These are phyloP conservation scores for Lunasporangiospora selenospora DNA, from an alignment of 192 early-diverging fungal genomes.

Conservation along the genomic window DNA sequence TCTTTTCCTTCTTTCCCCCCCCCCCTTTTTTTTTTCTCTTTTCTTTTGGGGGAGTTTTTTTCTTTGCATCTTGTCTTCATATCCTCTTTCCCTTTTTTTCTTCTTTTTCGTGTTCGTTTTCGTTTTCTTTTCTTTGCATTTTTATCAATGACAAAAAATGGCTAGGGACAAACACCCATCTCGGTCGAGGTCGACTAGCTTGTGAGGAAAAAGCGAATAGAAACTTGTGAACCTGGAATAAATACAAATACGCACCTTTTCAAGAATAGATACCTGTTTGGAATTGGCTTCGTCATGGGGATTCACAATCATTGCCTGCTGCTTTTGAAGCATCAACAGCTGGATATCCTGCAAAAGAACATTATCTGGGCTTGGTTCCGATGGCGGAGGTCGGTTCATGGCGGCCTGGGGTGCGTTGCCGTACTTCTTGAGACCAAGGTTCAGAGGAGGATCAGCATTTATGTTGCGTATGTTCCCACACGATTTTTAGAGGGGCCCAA, in stretches of 20 bases:
- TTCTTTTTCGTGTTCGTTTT: conserved; percentile 11
- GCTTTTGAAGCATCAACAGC: conserved; percentile 33
- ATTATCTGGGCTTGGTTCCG: conserved; percentile 12
- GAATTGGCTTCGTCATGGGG: conserved; percentile 23
- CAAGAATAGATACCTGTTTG: conserved; percentile 38
- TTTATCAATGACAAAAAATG: not conserved
- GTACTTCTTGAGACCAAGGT: too few species aligned
- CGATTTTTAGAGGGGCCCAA: too few species aligned
- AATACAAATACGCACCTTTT: conserved; percentile 30
- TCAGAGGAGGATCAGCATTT: too few species aligned
- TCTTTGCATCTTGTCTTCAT: not conserved
- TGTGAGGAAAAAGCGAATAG: too few species aligned
- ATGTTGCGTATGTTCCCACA: too few species aligned
- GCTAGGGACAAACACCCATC: too few species aligned
- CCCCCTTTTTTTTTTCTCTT: not conserved
- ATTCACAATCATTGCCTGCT: conserved; percentile 33
- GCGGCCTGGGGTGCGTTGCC: not conserved
- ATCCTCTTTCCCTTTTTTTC: not conserved
- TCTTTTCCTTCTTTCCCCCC: not conserved
- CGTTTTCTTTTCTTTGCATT: conserved; percentile 3
- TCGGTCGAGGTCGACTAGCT: too few species aligned
- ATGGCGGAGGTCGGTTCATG: conserved; percentile 4
- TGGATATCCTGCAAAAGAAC: conserved; percentile 37
- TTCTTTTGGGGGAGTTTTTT: not conserved
- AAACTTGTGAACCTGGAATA: too few species aligned